A percentile compares a stretch with the other conserved stretches of the same genome.
These are phyloP conservation scores for Mesotaenium endlicherianum DNA, from an alignment of 139 green algal genomes.

Conservation along the genomic window DNA sequence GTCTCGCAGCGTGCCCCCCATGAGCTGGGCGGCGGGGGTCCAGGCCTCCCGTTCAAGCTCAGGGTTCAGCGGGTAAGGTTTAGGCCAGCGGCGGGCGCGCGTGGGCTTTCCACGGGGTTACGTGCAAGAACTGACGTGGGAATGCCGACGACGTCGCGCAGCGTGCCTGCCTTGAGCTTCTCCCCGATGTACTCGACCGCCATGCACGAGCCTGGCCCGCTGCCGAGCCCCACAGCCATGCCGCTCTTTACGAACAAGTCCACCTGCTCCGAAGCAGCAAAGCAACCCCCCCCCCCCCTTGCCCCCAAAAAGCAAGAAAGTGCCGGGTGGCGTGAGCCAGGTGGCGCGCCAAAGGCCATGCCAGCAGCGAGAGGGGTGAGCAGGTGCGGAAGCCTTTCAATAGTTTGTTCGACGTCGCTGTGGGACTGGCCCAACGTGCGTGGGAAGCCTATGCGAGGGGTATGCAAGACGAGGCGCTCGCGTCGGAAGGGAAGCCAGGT, in stretches of 20 bases:
- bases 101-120: neutral
- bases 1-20: neutral
- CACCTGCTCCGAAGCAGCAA: too few relatives aligned
- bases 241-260: slow-evolving; percentile 4
- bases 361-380: neutral
- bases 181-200: neutral
- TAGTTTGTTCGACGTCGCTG: neutral
- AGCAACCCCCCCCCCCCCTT: too few relatives aligned
- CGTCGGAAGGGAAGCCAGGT: too few relatives aligned
- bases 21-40: too few relatives aligned
- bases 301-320: too few relatives aligned
- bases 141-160: neutral
- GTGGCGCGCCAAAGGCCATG: neutral
- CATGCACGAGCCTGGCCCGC: neutral
- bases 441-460: neutral
- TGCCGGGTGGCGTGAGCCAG: neutral
- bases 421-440: neutral
- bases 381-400: neutral
- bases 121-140: slow-evolving; percentile 1
- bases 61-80: neutral
- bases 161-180: neutral
- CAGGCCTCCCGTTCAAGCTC: neutral
- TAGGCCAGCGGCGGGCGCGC: neutral
- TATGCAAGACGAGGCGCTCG: too few relatives aligned
- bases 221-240: slow-evolving; percentile 7